phyloP scores from a whole-genome alignment of 2,329 filamentous ascomycete genomes.

The Berkeleyomyces rouxiae region DNA sequence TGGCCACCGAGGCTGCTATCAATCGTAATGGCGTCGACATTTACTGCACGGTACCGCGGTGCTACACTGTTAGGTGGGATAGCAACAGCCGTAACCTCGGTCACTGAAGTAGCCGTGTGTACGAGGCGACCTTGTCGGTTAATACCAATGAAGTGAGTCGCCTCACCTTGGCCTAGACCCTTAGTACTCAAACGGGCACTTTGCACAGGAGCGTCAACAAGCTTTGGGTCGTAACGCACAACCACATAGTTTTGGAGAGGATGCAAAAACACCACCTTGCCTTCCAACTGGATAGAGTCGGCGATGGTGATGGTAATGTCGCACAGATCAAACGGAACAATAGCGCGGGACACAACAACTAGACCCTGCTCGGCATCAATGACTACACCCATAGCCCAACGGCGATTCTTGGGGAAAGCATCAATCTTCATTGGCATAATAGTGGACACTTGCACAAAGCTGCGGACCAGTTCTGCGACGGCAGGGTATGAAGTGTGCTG shows the following conservation, averaged over 20 bases:
- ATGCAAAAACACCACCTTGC: slow-evolving; percentile 89
- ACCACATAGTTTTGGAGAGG: slow-evolving; percentile 94
- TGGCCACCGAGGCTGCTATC: slow-evolving; percentile 83
- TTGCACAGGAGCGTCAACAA: slow-evolving; percentile 88
- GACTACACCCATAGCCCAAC: slow-evolving; percentile 92
- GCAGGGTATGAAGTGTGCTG: slow-evolving; percentile 76
- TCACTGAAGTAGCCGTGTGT: slow-evolving; percentile 84
- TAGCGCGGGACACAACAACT: slow-evolving; percentile 82
- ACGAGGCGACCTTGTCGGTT: slow-evolving; percentile 91
- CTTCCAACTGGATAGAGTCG: slow-evolving; percentile 86
- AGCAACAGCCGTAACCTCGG: slow-evolving; percentile 90
- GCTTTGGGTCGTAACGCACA: slow-evolving; percentile 78
- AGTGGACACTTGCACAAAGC: slow-evolving; percentile 85
- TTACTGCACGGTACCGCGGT: slow-evolving; percentile 84
- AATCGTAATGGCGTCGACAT: slow-evolving; percentile 91
- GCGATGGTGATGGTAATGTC: slow-evolving; percentile 94
- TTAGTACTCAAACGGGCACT: slow-evolving; percentile 69
- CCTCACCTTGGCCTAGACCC: slow-evolving; percentile 78
- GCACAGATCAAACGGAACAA: slow-evolving; percentile 91
- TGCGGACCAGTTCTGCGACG: slow-evolving; percentile 83
- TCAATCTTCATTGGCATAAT: slow-evolving; percentile 92
- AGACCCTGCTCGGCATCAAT: slow-evolving; percentile 92
- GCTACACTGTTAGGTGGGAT: slow-evolving; percentile 88
- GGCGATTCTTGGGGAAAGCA: slow-evolving; percentile 87
- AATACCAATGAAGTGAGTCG: slow-evolving; percentile 95